Evolutionary conservation across 2,329 filamentous ascomycete species (phyloP).

Genomic region (Aureobasidium sp.): DNA sequence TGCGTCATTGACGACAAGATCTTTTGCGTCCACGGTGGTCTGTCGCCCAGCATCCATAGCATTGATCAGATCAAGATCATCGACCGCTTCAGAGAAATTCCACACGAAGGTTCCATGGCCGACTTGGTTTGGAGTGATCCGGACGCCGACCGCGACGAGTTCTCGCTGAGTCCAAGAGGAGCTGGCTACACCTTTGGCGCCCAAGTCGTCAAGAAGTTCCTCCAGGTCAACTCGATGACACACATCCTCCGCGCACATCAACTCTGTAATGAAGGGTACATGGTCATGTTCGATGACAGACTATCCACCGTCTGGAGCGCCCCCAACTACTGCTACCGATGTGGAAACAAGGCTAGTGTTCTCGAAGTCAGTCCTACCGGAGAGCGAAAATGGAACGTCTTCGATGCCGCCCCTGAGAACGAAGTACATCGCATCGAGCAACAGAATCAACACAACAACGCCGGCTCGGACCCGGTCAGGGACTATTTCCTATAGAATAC

Average conservation of each 20-base stretch:
- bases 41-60: constrained; percentile 69
- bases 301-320: constrained; percentile 87
- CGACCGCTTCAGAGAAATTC: constrained; percentile 95
- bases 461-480: constrained; percentile 62
- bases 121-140: constrained; percentile 98
- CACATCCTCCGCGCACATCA: constrained; percentile 98
- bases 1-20: constrained; percentile 99
- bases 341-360: constrained; percentile 95
- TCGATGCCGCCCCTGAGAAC: constrained; percentile 93
- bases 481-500: constrained; percentile 54
- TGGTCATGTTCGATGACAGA: constrained; percentile 90
- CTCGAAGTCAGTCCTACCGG: constrained; percentile 91
- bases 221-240: constrained; percentile 94
- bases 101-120: constrained; percentile 98
- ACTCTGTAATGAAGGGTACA: constrained; percentile 95
- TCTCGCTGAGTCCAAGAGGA: constrained; percentile 84
- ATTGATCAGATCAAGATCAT: constrained; percentile 99
- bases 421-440: constrained; percentile 75
- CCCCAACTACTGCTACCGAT: constrained; percentile 41
- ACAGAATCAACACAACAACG: constrained; percentile 58
- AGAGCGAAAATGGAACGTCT: constrained; percentile 94
- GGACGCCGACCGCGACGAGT: constrained; percentile 94
- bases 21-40: constrained; percentile 93
- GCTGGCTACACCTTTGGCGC: constrained; percentile 97
- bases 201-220: constrained; percentile 96